These are phyloP conservation scores for Dictyostelium firmibasis DNA, from an alignment of 78 protist species.

Conservation along the genomic window DNA sequence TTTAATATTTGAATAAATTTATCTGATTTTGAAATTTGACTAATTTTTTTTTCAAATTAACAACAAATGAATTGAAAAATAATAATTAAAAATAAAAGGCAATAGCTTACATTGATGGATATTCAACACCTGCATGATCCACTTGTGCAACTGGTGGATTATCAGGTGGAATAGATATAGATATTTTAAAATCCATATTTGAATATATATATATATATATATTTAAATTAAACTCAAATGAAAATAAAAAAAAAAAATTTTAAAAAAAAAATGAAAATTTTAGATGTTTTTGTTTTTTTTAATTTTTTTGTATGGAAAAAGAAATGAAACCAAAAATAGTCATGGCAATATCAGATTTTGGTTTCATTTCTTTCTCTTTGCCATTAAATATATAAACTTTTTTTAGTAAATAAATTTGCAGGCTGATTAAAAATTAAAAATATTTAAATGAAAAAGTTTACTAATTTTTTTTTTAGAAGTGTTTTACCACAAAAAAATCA, in stretches of 20 bases:
- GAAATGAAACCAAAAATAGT: too few relatives aligned
- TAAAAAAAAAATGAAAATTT: background rate
- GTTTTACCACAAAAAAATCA: too few relatives aligned
- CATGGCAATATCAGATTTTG: too few relatives aligned
- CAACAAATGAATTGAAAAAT: background rate
- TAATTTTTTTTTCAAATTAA: background rate
- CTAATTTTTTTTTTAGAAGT: too few relatives aligned
- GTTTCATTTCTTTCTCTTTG: too few relatives aligned
- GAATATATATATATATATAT: too few relatives aligned
- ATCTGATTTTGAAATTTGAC: background rate
- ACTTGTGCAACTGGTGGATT: constrained; percentile 60
- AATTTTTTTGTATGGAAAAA: background rate
- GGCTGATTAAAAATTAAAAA: too few relatives aligned
- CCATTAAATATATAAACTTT: too few relatives aligned
- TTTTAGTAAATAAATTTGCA: too few relatives aligned
- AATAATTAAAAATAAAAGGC: too few relatives aligned
- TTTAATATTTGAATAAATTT: constrained; percentile 9
- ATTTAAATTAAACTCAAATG: background rate
- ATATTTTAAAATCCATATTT: constrained; percentile 43
- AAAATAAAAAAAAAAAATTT: background rate
- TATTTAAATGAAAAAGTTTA: too few relatives aligned
- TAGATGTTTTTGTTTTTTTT: too few relatives aligned
- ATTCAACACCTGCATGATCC: constrained; percentile 59
- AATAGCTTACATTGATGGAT: constrained; percentile 20
- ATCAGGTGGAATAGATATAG: constrained; percentile 65